Base-by-base conservation (phyloP, 2,329 filamentous ascomycete species). In the Ceratocystis eucalypticola region DNA sequence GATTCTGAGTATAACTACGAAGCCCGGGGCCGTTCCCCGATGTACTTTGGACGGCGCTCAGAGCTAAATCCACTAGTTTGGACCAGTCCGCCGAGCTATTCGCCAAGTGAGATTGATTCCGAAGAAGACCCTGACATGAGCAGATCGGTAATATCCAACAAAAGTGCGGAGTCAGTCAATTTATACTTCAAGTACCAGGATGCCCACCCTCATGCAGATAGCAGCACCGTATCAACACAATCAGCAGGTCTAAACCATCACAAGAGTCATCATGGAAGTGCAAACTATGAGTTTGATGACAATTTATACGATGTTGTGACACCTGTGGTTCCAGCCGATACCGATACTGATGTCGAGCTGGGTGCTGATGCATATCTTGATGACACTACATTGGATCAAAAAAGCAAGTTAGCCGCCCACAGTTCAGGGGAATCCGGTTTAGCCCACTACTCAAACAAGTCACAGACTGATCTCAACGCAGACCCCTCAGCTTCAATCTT, bases 31-130 rank as follows among this genome's bases (percentile, higher is more conserved):
- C 63, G 66, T 22, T 68, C 66, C 25, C 66, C 66, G 2, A 68
- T 68, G 66, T 55, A 65, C 25, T 68, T 65, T 63, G 66, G 66
- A 7, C 66, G 57, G 10, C 66, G 48, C 10, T 65, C 66, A 1
- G 64, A 62, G 28, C 64, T 48, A 37, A 68, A 68, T 46, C 66
- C 66, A 7, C 44, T 68, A 17, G 66, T 68, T 15, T 65, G 63
- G 66, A 68, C 66, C 10, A 68, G 66, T 22, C 66, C 66, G 37
- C 66, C 66, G 15, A 68, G 66, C 62, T 44, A 65, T 17, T 64
- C 61, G 17, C 59, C 66, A 17, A 65, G 64, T 62, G 66, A 63
- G 37, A 30, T 68, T 33, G 63, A 41, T 3, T 12, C 57, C 33
- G 63, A 48, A 1, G 63, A 65, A 15, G 2, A 45, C 8, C 25